Base-by-base conservation (phyloP, 1,139 yeast species). In the Zygosaccharomyces sapae region DNA sequence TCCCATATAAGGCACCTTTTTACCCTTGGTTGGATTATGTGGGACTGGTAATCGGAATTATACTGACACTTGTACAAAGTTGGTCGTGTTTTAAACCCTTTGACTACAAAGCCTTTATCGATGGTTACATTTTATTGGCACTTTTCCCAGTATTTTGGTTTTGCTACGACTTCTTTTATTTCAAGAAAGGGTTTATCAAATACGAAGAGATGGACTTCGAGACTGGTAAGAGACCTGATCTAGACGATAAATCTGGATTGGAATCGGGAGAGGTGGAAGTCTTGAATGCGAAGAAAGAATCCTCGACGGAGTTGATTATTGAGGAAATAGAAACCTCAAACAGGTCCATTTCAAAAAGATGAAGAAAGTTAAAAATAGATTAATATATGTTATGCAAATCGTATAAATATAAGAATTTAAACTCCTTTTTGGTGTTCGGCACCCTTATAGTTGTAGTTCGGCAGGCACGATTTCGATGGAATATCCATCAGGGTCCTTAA, bases 401-500 rank as follows among this genome's bases (percentile, higher is more conserved):
- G 12, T 10, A 30, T 30, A 30, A 30, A 19, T 19, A 19, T 19
- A 19, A 19, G 22, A 19, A 19, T 19, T 19, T 19, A 19, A 19
- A 19, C 22, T 19, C 22, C 22, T 19, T 19, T 19, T 19, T 19
- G 22, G 22, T 19, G 22, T 19, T 19, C 22, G 22, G 22, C 22
- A 19, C 22, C 12, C 12, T 31, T 24, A 49, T 20, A 45, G 49
- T 13, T 29, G 33, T 35, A 58, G 33, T 12, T 51, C 51, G 20
- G 49, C 48, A 36, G 82, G 79, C 45, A 86, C 72, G 47, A 89
- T 76, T 69, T 89, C 96, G 56, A 92, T 74, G 50, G 82, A 75
- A 71, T 92, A 92, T 62, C 88, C 88, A 69, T 92, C 98, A n/a
- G 97, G 97, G 63, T 92, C 98, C 52, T 75, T 73, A 47, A 90